These are phyloP conservation scores for Talaromyces borbonicus DNA, from an alignment of 495 filamentous ascomycete genomes.

Conservation along the genomic window DNA sequence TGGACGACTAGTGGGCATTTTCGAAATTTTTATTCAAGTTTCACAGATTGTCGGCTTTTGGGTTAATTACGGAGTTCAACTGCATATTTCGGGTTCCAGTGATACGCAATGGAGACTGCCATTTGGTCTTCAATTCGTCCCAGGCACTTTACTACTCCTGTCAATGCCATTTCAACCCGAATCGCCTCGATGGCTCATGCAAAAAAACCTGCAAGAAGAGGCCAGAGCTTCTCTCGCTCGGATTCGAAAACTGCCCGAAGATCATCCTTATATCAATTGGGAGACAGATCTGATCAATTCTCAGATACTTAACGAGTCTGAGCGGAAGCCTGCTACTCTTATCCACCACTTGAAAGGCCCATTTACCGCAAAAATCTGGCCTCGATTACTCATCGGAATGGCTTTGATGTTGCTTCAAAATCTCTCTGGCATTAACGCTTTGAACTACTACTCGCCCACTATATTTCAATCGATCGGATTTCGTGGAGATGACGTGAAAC, in stretches of 20 bases:
- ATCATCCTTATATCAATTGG: constrained; percentile 9
- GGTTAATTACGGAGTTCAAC: constrained; percentile 11
- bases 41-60: constrained; percentile 3
- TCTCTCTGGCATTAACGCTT: constrained; percentile 14
- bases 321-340: too few relatives aligned
- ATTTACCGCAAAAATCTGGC: constrained; percentile 1
- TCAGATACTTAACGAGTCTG: neutral
- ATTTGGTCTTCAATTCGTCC: constrained; percentile 14
- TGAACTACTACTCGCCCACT: constrained; percentile 17
- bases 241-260: constrained; percentile 10
- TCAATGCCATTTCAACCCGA: constrained; percentile 47
- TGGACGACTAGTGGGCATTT: constrained; percentile 28
- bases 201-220: constrained; percentile 5
- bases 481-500: constrained; percentile 6
- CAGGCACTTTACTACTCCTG: constrained; percentile 31
- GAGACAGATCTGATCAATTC: constrained; percentile 6
- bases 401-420: constrained; percentile 10
- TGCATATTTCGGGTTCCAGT: neutral
- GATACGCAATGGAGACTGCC: constrained; percentile 15
- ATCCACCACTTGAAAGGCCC: neutral
- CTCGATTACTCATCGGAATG: constrained; percentile 6
- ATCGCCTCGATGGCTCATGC: constrained; percentile 49
- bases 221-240: constrained; percentile 7
- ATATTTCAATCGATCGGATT: constrained; percentile 17
- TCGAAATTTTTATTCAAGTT: constrained; percentile 6